Base-by-base conservation (phyloP, 2,329 filamentous ascomycete genomes). In the Pseudogymnoascus sp. region DNA sequence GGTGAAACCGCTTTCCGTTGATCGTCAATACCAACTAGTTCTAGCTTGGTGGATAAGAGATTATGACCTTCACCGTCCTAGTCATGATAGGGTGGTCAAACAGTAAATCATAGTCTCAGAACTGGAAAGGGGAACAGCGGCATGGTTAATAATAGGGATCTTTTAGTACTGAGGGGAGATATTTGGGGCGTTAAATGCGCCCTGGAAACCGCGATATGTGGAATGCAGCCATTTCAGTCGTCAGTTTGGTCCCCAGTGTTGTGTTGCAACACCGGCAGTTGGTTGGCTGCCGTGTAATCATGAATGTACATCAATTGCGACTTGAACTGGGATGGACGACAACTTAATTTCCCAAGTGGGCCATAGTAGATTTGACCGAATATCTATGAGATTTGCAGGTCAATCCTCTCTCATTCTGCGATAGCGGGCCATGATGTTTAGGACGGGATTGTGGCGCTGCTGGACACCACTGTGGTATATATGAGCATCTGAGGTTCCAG, bases 251-350 rank as follows among this genome's bases (percentile, higher is more conserved):
- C 16, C 49, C 16, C 49, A 55, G 28, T 33, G 4, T 22, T 7
- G 4, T 19, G 8, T 55, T 11, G 25, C 49, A 55, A 33, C 45
- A 33, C n/a, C 49, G 49, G 49, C 11, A 55, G n/a, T 55, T 55
- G 49, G 49, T 55, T 55, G 49, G 49, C 16, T 55, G 49, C 49
- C 28, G 28, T 33, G 25, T 28, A 55, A 33, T 33, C 49, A 52
- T 52, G n/a, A 6, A 19, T 33, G 28, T 33, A 33, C 28, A 33
- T 30, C 28, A 5, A 55, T 55, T 25, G 49, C 49, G 49, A 33
- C 63, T 64, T 65, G 65, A 55, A 25, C 60, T 55, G 33, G 58
- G 52, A 59, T 58, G 63, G 63, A 62, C 36, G 28, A 62, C 62
- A 62, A 49, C 55, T 28, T 60, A 38, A 62, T 58, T 38, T 30